Percentiles rank a stretch among this genome's conserved stretches.
These are phyloP conservation scores for Crithidia sp. DNA, from an alignment of 208 protist species.

Conservation along the genomic window DNA sequence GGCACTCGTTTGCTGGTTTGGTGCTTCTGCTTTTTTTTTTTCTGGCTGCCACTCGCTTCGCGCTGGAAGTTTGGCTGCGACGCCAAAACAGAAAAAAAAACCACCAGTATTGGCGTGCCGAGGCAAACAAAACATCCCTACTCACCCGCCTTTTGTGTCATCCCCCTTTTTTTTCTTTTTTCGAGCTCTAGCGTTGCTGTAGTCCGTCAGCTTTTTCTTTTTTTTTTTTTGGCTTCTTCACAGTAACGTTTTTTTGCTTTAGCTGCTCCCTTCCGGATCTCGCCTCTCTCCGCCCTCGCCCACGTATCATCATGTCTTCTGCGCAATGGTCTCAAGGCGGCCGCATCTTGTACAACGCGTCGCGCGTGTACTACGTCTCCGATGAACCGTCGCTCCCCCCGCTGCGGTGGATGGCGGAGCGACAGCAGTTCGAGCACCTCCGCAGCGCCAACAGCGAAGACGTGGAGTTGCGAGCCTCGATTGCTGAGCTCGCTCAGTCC, in stretches of 20 bases:
- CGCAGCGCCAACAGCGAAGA: slow-evolving; percentile 41
- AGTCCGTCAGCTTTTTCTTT: neutral
- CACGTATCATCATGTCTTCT: slow-evolving; percentile 4
- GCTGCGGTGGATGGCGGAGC: slow-evolving; percentile 51
- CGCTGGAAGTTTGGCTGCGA: too few species aligned
- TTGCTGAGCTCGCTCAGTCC: slow-evolving; percentile 25
- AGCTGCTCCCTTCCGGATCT: too few species aligned
- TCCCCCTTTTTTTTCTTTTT: slow-evolving; percentile 20
- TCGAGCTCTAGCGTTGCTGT: neutral
- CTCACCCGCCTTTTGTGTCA: neutral
- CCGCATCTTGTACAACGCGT: slow-evolving; percentile 34
- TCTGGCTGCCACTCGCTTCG: neutral
- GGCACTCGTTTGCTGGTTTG: neutral
- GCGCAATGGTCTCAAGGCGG: slow-evolving; percentile 24
- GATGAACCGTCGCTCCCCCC: slow-evolving; percentile 29
- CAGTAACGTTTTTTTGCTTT: neutral
- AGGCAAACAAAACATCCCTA: too few species aligned
- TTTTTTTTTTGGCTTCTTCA: neutral
- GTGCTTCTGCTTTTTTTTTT: slow-evolving; percentile 5
- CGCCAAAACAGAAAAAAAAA: too few species aligned
- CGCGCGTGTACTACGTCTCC: slow-evolving; percentile 42
- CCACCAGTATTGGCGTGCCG: too few species aligned
- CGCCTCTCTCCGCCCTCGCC: too few species aligned
- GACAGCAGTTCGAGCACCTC: slow-evolving; percentile 50
- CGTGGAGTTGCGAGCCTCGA: slow-evolving; percentile 25